phyloP scores from a whole-genome alignment of 768 basidiomycete genomes.

The Macrolepiota albuminosa region DNA sequence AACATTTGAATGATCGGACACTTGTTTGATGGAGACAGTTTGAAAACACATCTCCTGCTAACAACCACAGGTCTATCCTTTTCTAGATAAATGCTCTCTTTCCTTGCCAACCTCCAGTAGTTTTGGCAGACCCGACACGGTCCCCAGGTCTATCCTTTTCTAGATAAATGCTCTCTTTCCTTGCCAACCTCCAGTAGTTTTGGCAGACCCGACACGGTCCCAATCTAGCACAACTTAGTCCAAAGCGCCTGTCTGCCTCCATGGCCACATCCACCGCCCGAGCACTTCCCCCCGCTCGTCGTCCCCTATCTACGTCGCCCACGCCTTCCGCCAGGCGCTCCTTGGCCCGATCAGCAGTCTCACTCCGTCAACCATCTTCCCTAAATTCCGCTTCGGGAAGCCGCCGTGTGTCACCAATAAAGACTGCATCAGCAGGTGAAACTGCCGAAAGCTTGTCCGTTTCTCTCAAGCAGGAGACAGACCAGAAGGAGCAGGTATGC shows the following conservation, averaged over 20 bases:
- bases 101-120: background rate
- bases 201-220: constrained; percentile 2
- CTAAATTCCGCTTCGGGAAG: constrained; percentile 39
- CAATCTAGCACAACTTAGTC: background rate
- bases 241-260: background rate
- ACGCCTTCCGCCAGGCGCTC: constrained; percentile 47
- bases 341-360: constrained; percentile 55
- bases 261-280: constrained; percentile 44
- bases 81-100: constrained; percentile 7
- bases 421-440: constrained; percentile 40
- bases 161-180: constrained; percentile 6
- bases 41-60: background rate
- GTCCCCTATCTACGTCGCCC: constrained; percentile 37
- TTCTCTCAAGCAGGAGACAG: constrained; percentile 71
- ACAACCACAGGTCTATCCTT: constrained; percentile 6
- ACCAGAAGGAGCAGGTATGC: constrained; percentile 75
- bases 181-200: background rate
- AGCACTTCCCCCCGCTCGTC: constrained; percentile 42
- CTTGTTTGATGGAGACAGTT: constrained; percentile 7
- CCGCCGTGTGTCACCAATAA: constrained; percentile 45
- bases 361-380: constrained; percentile 51
- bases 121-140: constrained; percentile 2
- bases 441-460: constrained; percentile 52
- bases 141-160: constrained; percentile 6
- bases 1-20: constrained; percentile 1